Conservation (phyloP, 148 eudicot genomes). For the Nepenthes mirabilis region DNA sequence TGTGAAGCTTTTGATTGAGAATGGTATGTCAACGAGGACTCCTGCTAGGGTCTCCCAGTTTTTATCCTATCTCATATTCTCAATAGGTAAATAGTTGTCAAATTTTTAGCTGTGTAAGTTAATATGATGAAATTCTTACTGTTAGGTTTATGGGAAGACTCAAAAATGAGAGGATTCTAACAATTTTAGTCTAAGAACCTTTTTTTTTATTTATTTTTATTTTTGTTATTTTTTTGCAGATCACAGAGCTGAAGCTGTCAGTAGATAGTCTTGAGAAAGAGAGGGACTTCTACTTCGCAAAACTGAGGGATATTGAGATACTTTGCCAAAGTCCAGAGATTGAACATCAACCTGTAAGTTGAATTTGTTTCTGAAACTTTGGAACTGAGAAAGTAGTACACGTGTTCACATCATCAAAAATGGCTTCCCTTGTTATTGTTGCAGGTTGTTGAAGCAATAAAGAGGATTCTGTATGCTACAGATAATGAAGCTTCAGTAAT, state of each 20-base stretch:
- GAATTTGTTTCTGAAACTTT: slow-evolving; percentile 1
- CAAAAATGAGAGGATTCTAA: neutral
- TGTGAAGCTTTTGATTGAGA: too few relatives aligned
- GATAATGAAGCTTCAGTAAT: slow-evolving; percentile 60
- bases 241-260: slow-evolving; percentile 74
- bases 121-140: too few relatives aligned
- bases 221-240: slow-evolving; percentile 26
- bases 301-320: slow-evolving; percentile 81
- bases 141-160: too few relatives aligned
- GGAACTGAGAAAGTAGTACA: neutral
- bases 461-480: slow-evolving; percentile 59
- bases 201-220: neutral
- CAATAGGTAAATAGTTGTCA: too few relatives aligned
- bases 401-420: neutral
- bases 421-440: slow-evolving; percentile 2
- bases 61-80: too few relatives aligned
- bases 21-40: too few relatives aligned
- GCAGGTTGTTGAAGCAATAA: slow-evolving; percentile 64
- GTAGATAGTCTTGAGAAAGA: slow-evolving; percentile 86
- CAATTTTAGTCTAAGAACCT: neutral
- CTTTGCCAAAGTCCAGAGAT: slow-evolving; percentile 75
- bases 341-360: slow-evolving; percentile 49
- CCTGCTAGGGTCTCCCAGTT: too few relatives aligned
- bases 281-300: slow-evolving; percentile 87
- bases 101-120: too few relatives aligned